These are phyloP conservation scores for Mycosarcoma mackinlayi DNA, from an alignment of 1,284 basidiomycete genomes.

Conservation along the genomic window DNA sequence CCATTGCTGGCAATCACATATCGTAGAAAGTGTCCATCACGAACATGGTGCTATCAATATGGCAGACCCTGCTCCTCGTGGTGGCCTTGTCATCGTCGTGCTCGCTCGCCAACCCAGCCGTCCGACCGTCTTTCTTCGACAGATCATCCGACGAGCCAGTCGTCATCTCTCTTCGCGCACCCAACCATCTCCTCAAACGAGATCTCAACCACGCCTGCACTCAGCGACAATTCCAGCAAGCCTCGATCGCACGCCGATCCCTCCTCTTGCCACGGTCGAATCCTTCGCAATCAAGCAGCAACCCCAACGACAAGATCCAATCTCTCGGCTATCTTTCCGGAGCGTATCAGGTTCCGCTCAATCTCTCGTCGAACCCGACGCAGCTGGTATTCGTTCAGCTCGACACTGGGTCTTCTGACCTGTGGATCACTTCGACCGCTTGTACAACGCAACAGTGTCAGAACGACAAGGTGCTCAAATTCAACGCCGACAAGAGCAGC, in stretches of 20 bases:
- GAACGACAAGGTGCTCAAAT: conserved; percentile 18
- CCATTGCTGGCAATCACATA: too few species aligned
- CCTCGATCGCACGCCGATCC: background rate
- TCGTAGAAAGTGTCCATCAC: too few species aligned
- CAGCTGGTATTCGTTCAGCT: conserved; percentile 52
- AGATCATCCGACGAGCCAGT: background rate
- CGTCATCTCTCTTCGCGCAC: conserved; percentile 3
- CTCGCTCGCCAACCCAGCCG: background rate
- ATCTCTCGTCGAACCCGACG: conserved; percentile 31
- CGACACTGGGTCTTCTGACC: conserved; percentile 51
- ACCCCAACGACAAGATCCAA: conserved; percentile 36
- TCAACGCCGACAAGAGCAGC: conserved; percentile 23
- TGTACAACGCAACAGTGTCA: conserved; percentile 24
- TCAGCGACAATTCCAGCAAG: background rate
- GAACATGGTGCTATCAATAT: background rate
- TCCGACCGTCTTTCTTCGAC: conserved; percentile 1
- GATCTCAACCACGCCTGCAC: background rate
- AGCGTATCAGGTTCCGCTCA: conserved; percentile 45
- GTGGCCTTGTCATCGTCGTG: background rate
- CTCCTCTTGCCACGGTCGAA: conserved; percentile 1
- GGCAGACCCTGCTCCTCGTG: background rate
- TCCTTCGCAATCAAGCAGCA: too few species aligned
- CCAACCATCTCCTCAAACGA: background rate
- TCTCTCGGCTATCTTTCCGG: conserved; percentile 21
- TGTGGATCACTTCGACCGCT: conserved; percentile 46